phyloP scores from a whole-genome alignment of 169 alveolate species.

The Plasmodium gaboni region DNA sequence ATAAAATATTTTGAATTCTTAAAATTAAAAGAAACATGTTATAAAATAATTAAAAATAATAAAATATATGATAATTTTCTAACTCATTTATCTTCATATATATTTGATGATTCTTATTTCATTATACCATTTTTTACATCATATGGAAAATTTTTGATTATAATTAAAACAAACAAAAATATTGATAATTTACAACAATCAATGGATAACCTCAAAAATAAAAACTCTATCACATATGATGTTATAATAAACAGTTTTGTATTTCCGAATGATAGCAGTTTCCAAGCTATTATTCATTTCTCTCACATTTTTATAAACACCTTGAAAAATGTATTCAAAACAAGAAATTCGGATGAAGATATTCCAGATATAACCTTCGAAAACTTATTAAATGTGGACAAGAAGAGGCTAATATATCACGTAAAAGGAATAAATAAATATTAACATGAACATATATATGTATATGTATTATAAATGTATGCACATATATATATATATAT shows the following conservation, averaged over 20 bases:
- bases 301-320: slow-evolving; percentile 60
- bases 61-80: slow-evolving; percentile 43
- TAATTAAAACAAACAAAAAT: slow-evolving; percentile 42
- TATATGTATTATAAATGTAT: background rate
- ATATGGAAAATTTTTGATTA: slow-evolving; percentile 70
- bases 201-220: slow-evolving; percentile 18
- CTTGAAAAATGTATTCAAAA: slow-evolving; percentile 30
- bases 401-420: slow-evolving; percentile 37
- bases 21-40: slow-evolving; percentile 71
- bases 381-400: slow-evolving; percentile 28
- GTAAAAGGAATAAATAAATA: background rate
- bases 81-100: slow-evolving; percentile 39
- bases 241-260: slow-evolving; percentile 64
- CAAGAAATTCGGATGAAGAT: slow-evolving; percentile 54
- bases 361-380: slow-evolving; percentile 45
- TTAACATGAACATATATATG: background rate
- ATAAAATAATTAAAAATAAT: slow-evolving; percentile 48
- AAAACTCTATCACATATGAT: slow-evolving; percentile 45
- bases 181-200: background rate
- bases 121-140: slow-evolving; percentile 70
- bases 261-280: slow-evolving; percentile 67
- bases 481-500: background rate
- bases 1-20: slow-evolving; percentile 55
- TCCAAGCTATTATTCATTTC: slow-evolving; percentile 73
- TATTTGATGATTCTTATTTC: slow-evolving; percentile 60